Conservation (phyloP, 495 filamentous ascomycete genomes). For the Penicillium riverlandense region DNA sequence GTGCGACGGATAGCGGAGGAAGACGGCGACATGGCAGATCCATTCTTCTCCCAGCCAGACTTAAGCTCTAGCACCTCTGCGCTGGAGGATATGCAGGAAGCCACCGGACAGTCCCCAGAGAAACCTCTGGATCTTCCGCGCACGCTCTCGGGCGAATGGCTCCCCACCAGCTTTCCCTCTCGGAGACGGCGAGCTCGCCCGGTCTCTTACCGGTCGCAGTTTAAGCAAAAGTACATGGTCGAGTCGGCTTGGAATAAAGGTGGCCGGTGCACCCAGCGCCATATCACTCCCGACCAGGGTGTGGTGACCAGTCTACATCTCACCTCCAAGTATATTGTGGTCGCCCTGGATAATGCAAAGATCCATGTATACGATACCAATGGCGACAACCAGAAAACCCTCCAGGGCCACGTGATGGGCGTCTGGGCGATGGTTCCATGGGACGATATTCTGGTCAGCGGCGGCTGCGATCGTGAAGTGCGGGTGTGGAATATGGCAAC, state of each 20-base stretch:
- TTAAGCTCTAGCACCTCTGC: too few species aligned
- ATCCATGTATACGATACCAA: slow-evolving; percentile 96
- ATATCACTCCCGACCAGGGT: slow-evolving; percentile 91
- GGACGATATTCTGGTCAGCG: slow-evolving; percentile 91
- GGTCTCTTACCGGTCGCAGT: slow-evolving; percentile 85
- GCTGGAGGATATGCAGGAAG: slow-evolving; percentile 1
- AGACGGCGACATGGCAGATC: slow-evolving; percentile 30
- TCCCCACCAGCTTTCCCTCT: slow-evolving; percentile 21
- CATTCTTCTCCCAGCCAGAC: slow-evolving; percentile 21
- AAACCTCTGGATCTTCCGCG: slow-evolving; percentile 22
- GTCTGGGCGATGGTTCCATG: slow-evolving; percentile 99
- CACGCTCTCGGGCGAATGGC: slow-evolving; percentile 30
- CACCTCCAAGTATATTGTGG: slow-evolving; percentile 92
- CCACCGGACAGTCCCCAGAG: slow-evolving; percentile 19
- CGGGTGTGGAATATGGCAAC: slow-evolving; percentile 95
- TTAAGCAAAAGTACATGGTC: slow-evolving; percentile 94
- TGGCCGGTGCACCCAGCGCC: slow-evolving; percentile 65
- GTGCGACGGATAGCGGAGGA: slow-evolving; percentile 59
- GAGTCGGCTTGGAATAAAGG: slow-evolving; percentile 95
- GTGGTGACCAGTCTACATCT: slow-evolving; percentile 95
- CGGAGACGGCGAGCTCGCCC: slow-evolving; percentile 37
- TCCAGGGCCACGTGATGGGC: slow-evolving; percentile 96
- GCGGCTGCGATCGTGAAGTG: slow-evolving; percentile 94
- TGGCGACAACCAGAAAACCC: slow-evolving; percentile 77
- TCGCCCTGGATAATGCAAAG: slow-evolving; percentile 95